Base-by-base conservation (phyloP, 352 stramenopile genomes). In the Phytophthora tentaculata region DNA sequence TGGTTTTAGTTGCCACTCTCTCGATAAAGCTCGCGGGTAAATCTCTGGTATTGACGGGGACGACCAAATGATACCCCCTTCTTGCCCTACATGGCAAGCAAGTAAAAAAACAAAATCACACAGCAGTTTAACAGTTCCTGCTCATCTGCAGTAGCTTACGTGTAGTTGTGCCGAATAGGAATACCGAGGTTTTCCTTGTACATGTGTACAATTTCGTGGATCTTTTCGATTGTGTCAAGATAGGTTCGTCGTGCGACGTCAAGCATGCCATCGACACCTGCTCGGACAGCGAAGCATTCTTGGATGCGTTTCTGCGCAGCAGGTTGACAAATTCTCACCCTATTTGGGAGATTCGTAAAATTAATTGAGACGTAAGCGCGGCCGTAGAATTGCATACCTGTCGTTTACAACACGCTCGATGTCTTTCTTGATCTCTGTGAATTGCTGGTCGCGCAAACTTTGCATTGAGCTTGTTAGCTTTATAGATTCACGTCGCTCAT, bases 241-340 rank as follows among this genome's bases (percentile, higher is more conserved):
- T 95, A 95, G 5, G 86, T 90, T 64, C 86, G 69, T 50, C 89
- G 71, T 26, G 87, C 88, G 10, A 96, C 84, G 56, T 96, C 89
- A 9, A 96, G 82, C 86, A 95, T 94, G 3, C 86, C 87, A 37
- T 96, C 87, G 24, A 96, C 90, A 10, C 89, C 89, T 20, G 85
- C 80, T 58, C 86, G 66, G 13, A 96, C 75, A 26, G 89, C 87
- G 69, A 96, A 94, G 52, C 84, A 92, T 43, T 94, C 89, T 73
- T 95, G 86, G 61, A 95, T 95, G 35, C 88, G 81, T 57, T 92
- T 95, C 64, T 94, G 84, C 12, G 84, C 83, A 51, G 79, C 77
- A 29, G 84, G 92, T 22, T 79, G 77, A 23, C 77, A 86, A 50
- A 88, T 59, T 69, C 91, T 88, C 17, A 88, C 82, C 57, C 85